Evolutionary conservation across 1,284 basidiomycete species (phyloP), one percentile per base, ranked within the genome.

Genomic region (Ganoderma lucidum): DNA sequence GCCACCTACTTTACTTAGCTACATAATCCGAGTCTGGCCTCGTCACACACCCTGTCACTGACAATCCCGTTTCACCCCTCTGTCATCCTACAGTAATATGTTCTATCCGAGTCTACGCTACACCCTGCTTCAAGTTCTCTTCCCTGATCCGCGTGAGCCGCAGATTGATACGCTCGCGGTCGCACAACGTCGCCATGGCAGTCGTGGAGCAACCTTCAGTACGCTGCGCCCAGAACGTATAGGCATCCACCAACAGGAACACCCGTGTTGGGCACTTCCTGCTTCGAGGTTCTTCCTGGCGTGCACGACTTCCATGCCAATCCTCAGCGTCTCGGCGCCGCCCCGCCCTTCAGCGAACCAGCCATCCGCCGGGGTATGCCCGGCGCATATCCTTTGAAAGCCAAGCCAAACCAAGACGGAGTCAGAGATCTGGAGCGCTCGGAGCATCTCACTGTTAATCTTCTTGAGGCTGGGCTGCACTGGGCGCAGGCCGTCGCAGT

Each of bases 171-270:
- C 53, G 30, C 19, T 35, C 53, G 3, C 53, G 17, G 44, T 45
- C 19, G 53, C 53, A 55, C 19, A 32, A 30, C 17, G 53, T 56
- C 32, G 53, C 53, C 32, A 56, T 56, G 53, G 53, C 53, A 35
- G 15, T 56, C 15, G 28, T 19, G 30, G 15, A 6, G 30, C 15
- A 30, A 32, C 30, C 14, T 56, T 35, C 14, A 56, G 10, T 19
- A 28, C 10, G 23, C 14, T n/a, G 23, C 48, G 23, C 48, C 15
- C 0, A 5, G 14, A 19, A 35, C 14, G 19, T 8, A 9, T n/a
- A 48, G 45, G 45, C 45, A 48, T 48, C 45, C n/a, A 0, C 19
- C 6, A n/a, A 48, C 45, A 48, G 9, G 45, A 17, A 45, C 17
- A 6, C 9, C 5, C 39, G 39, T 14, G 6, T 9, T 41, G 9